phyloP scores from a whole-genome alignment of 2,329 filamentous ascomycete genomes.

The Sordariomycetes sp. region DNA sequence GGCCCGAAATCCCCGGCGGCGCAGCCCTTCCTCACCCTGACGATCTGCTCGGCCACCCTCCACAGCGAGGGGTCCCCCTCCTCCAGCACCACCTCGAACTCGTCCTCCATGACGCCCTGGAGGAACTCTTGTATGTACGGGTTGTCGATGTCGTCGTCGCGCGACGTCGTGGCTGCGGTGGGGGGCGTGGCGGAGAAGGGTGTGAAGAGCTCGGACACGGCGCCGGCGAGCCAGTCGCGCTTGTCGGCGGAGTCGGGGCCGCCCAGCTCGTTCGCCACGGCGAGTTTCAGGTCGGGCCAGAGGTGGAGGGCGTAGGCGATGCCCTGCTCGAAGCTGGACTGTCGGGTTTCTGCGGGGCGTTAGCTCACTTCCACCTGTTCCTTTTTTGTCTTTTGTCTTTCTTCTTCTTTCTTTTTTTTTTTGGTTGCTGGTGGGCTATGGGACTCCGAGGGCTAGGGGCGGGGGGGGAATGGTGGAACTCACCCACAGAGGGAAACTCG shows the following conservation, averaged over 20 bases:
- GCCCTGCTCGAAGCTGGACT: conserved; percentile 70
- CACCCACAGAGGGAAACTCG: not conserved
- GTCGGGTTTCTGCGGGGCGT: conserved; percentile 33
- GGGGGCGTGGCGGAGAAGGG: conserved; percentile 43
- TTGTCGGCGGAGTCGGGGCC: conserved; percentile 76
- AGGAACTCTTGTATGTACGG: conserved; percentile 56
- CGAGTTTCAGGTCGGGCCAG: conserved; percentile 81
- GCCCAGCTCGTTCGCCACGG: conserved; percentile 81
- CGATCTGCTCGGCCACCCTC: conserved; percentile 61
- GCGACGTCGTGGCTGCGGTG: conserved; percentile 10
- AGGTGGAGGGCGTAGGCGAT: conserved; percentile 76
- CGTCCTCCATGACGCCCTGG: conserved; percentile 67
- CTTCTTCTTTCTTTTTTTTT: not conserved
- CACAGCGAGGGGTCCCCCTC: conserved; percentile 64
- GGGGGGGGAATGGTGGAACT: not conserved
- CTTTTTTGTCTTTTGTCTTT: not conserved
- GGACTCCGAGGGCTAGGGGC: not conserved
- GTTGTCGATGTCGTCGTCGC: conserved; percentile 51
- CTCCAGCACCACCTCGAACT: conserved; percentile 88
- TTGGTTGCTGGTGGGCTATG: not conserved
- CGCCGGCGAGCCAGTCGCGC: conserved; percentile 92
- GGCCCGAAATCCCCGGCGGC: conserved; percentile 54
- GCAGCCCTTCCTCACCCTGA: conserved; percentile 55
- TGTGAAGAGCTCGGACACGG: conserved; percentile 69
- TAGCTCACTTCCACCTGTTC: not conserved